Conservation (phyloP, 495 filamentous ascomycete species). For the Hypoxylon cercidicola region DNA sequence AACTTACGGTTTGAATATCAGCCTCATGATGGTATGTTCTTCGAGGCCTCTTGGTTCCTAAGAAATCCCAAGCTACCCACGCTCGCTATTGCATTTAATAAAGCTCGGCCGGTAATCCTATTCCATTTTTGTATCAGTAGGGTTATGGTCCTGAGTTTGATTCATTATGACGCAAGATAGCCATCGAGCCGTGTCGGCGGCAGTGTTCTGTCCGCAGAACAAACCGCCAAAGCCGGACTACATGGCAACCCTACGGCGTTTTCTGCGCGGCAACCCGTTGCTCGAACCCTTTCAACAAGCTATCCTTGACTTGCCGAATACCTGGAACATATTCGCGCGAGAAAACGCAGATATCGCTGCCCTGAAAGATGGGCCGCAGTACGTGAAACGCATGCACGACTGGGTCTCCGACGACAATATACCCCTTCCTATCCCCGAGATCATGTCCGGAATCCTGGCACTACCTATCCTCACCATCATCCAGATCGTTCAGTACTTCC, state of each 20-base stretch:
- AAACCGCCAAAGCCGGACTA: slow-evolving; percentile 15
- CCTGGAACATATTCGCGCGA: slow-evolving; percentile 3
- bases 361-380: slow-evolving; percentile 11
- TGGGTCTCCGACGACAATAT: slow-evolving; percentile 6
- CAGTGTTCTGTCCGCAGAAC: slow-evolving; percentile 10
- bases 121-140: not conserved
- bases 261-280: slow-evolving; percentile 2
- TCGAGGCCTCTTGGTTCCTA: not conserved
- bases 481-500: slow-evolving; percentile 50
- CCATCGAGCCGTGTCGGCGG: slow-evolving; percentile 1
- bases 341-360: slow-evolving; percentile 9
- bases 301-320: slow-evolving; percentile 12
- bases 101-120: not conserved
- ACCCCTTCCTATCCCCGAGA: slow-evolving; percentile 13
- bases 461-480: slow-evolving; percentile 45
- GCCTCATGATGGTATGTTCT: not conserved
- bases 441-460: slow-evolving; percentile 47
- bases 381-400: slow-evolving; percentile 9
- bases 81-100: not conserved
- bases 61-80: not conserved
- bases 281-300: slow-evolving; percentile 9
- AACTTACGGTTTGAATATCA: not conserved
- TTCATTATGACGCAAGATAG: slow-evolving; percentile 9
- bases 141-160: not conserved
- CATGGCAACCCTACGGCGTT: slow-evolving; percentile 6